These are phyloP conservation scores for Penicillium cinerascens DNA, from an alignment of 495 filamentous ascomycete species.

Conservation along the genomic window DNA sequence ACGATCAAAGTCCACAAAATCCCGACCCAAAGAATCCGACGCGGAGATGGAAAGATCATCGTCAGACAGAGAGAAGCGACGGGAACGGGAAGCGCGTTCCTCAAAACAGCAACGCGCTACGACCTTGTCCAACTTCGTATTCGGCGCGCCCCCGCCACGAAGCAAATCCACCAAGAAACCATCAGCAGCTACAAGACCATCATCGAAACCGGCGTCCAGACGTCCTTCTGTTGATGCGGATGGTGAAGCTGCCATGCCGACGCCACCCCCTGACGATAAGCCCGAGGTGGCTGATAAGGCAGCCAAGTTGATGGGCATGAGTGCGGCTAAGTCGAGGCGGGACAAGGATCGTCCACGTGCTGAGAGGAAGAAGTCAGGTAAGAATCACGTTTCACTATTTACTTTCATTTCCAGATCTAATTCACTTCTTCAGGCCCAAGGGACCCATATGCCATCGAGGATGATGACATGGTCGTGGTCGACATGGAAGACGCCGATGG, in stretches of 20 bases:
- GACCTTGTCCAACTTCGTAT: slow-evolving; percentile 51
- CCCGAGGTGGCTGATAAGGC: slow-evolving; percentile 52
- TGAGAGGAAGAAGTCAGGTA: slow-evolving; percentile 41
- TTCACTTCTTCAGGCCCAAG: slow-evolving; percentile 34
- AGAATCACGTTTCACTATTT: slow-evolving; percentile 1
- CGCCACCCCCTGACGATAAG: slow-evolving; percentile 51
- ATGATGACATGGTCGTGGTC: slow-evolving; percentile 58
- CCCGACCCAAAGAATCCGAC: slow-evolving; percentile 39
- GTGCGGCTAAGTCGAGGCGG: slow-evolving; percentile 30
- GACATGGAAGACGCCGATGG: slow-evolving; percentile 45
- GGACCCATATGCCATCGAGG: slow-evolving; percentile 58
- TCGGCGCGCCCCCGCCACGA: slow-evolving; percentile 45
- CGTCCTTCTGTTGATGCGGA: slow-evolving; percentile 50
- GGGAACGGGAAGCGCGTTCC: slow-evolving; percentile 32
- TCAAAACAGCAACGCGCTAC: slow-evolving; percentile 45
- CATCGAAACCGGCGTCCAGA: slow-evolving; percentile 40
- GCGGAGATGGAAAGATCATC: slow-evolving; percentile 51
- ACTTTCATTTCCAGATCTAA: neutral
- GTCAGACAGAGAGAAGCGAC: slow-evolving; percentile 53
- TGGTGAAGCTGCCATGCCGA: slow-evolving; percentile 42
- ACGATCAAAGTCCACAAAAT: slow-evolving; percentile 50
- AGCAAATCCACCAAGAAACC: slow-evolving; percentile 48
- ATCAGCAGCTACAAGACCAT: slow-evolving; percentile 24
- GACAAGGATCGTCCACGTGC: slow-evolving; percentile 28
- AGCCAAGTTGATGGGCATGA: slow-evolving; percentile 57